Evolutionary conservation across 768 basidiomycete genomes (phyloP), one percentile per base, ranked within the genome.

Genomic region (Symmetrospora coprosmae): DNA sequence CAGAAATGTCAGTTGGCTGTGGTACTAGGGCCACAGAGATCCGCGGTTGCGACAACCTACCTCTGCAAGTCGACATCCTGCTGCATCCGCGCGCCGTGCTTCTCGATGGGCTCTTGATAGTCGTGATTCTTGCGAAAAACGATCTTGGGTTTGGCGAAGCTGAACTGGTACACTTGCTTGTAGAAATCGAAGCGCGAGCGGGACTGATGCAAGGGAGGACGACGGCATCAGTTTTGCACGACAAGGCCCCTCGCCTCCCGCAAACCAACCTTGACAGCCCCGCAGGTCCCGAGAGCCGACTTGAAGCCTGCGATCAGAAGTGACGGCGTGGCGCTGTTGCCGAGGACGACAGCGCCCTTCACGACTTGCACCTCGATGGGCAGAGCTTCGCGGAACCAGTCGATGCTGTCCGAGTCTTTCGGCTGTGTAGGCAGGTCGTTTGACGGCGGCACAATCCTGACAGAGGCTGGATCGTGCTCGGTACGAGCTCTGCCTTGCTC

Each of bases 321-420:
- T 67, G 76, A 83, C 0, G 85, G 84, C 0, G 88, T 94, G 0
- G 91, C 86, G 21, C 79, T 74, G 73, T 91, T 96, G 11, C 92
- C 92, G 19, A 83, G 78, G 19, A 85, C 80, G 46, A 97, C 80
- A 17, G 85, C 85, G 25, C 87, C 87, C 51, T 83, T 87, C 33
- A 76, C 75, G n/a, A 84, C 76, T 62, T 82, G 79, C 52, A 96
- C 77, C 25, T 87, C 86, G 60, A 94, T 71, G 1, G 92, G 92
- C 6, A 96, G 74, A n/a, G 90, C 73, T 68, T 90, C 86, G 66
- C 84, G 84, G 17, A 84, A 68, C 74, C 73, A 74, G 60, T 72
- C 59, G n/a, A 65, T 67, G 14, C 31, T 30, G 50, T 64, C 62
- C 2, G 23, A 60, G 43, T 19, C 55, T 47, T n/a, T 58, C 31